Base-by-base conservation (phyloP, 305 asterid genomes). In the Fraxinus paxiana region DNA sequence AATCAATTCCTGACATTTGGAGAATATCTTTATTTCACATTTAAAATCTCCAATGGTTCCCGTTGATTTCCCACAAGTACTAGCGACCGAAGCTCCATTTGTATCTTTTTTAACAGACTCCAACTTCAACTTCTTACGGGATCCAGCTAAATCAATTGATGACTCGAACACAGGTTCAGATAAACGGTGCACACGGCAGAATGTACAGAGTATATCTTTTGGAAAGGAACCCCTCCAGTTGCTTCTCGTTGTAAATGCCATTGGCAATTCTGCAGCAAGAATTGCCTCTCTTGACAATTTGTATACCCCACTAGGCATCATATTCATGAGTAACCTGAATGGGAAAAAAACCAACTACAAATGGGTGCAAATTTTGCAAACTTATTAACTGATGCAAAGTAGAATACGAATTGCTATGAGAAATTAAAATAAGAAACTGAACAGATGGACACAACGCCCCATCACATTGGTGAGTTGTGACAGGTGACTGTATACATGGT, bases 201-300 rank as follows among this genome's bases (percentile, higher is more conserved):
- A 92, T 78, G 97, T 86, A 81, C 86, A 85, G 12, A 96, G 94
- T 67, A 92, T 84, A 74, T 96, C 97, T 87, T 91, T 94, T 2
- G 97, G 99, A 37, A 88, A 85, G 77, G 92, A 83, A 76, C 97
- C 98, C 91, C 92, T 92, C 98, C 99, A 96, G 72, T 88, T 91
- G 90, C 82, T 86, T 87, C 86, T 90, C 48, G 92, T 85, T 13
- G 97, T 91, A 83, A 85, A 92, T 79, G 87, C 85, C 80, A 78
- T 73, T 75, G 99, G 99, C 89, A 95, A 85, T 78, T 94, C 91
- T 5, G 96, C 94, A 41, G 91, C 90, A 87, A 92, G 90, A 63
- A 91, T 81, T 85, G 98, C 94, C 75, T 92, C 92, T 85, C 99
- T 91, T 41, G 97, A 91, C 81, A 92, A 80, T 86, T 88, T 92